Base-by-base conservation (phyloP, 768 basidiomycete genomes). In the Macrolepiota dolichaula region DNA sequence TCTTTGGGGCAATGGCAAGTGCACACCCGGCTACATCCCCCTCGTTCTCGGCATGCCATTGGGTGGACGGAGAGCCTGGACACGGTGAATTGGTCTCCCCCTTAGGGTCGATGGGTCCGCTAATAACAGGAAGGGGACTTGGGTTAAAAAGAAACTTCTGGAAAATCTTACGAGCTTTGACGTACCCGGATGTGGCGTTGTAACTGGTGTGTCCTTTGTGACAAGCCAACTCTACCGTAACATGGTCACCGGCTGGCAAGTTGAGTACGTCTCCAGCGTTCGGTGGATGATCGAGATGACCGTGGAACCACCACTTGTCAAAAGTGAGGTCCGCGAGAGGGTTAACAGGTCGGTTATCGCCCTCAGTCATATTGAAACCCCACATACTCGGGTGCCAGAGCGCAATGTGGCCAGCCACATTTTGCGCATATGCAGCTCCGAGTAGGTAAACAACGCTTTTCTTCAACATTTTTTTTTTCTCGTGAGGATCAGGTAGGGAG, bases 1-100 rank as follows among this genome's bases (percentile, higher is more conserved):
- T 82, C 69, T 88, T 86, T 75, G 92, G 91, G n/a, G 87, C 82
- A 63, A 92, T 92, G 1, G 83, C 87, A 27, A 93, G 74, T 0
- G 81, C 84, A 68, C 87, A 89, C 7, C 87, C 86, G 50, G 77
- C 80, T 40, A 85, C 70, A 64, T 86, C 85, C 57, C 77, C 69
- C 0, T 79, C 46, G 0, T 81, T 83, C 0, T 73, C 78, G 1
- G 87, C 87, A 65, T 89, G 87, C 70, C 75, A 86, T n/a, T 78
- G 76, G 0, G 72, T 51, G 11, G 70, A 64, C 1, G 75, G 69
- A 1, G 80, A 76, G 11, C 73, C 73, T 0, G 84, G 84, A 61
- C 86, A 89, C 4, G 77, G 74, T 60, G 83, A 68, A 68, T 87
- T 76, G 29, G 78, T 79, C 42, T 84, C 71, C 3, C 51, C 51